phyloP scores from a whole-genome alignment of 768 basidiomycete genomes.

The Polyporus arcularius region DNA sequence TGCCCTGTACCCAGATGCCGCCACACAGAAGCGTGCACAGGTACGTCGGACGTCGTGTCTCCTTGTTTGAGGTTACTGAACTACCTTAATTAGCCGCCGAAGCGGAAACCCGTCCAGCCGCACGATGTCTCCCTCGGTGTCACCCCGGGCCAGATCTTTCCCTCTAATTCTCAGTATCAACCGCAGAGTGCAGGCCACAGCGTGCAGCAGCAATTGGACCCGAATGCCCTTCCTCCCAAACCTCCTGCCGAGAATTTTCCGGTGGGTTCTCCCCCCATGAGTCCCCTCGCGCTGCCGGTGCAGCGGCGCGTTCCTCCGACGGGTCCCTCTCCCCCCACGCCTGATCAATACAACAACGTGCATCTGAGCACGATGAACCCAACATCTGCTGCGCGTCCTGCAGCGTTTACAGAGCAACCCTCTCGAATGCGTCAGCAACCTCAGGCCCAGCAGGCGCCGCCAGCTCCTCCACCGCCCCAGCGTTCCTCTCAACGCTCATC shows the following conservation, averaged over 20 bases:
- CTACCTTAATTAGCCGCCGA: not conserved
- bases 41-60: not conserved
- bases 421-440: not conserved
- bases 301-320: conserved; percentile 8
- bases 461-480: not conserved
- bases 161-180: conserved; percentile 21
- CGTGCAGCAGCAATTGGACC: not conserved
- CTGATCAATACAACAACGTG: conserved; percentile 11
- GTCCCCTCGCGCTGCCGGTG: conserved; percentile 15
- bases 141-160: conserved; percentile 35
- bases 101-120: conserved; percentile 12
- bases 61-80: not conserved
- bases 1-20: conserved; percentile 12
- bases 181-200: conserved; percentile 18
- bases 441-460: not conserved
- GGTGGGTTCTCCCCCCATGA: conserved; percentile 1
- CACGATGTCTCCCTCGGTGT: conserved; percentile 26
- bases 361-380: conserved; percentile 6
- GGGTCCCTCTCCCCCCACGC: conserved; percentile 8
- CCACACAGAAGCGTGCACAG: conserved; percentile 9
- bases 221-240: conserved; percentile 12
- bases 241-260: conserved; percentile 9
- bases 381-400: not conserved
- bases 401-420: not conserved
- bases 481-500: not conserved